phyloP scores from a whole-genome alignment of 805 yeast species.

The Metschnikowia cerradonensis region DNA sequence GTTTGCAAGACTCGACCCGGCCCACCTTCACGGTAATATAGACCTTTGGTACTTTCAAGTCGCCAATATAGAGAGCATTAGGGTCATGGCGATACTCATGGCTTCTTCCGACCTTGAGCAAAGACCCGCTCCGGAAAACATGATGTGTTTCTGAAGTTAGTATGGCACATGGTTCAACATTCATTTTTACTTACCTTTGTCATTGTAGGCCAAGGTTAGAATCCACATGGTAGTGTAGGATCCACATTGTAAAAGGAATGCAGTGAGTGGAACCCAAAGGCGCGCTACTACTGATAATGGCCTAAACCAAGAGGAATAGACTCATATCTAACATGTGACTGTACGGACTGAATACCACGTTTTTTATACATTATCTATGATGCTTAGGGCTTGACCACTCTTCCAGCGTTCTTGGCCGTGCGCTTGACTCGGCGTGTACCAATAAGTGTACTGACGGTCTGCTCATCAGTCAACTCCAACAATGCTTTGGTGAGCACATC shows the following conservation, averaged over 20 bases:
- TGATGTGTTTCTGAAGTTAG: conserved; percentile 17
- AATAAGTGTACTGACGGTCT: conserved; percentile 61
- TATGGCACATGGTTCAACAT: conserved; percentile 11
- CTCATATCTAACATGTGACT: too few species aligned
- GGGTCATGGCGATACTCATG: conserved; percentile 19
- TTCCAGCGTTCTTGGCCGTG: conserved; percentile 13
- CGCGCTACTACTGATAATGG: neutral
- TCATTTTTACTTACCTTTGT: conserved; percentile 16
- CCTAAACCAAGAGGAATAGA: too few species aligned
- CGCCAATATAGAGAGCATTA: conserved; percentile 23
- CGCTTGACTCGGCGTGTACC: conserved; percentile 42
- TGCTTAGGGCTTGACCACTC: conserved; percentile 11
- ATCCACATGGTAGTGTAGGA: conserved; percentile 15
- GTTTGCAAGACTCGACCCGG: neutral
- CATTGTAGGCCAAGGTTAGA: conserved; percentile 11
- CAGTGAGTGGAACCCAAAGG: neutral
- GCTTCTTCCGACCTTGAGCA: conserved; percentile 25
- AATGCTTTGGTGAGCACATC: conserved; percentile 50
- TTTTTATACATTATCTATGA: neutral
- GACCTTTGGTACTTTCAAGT: conserved; percentile 29
- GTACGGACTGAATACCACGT: neutral
- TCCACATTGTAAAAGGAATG: neutral
- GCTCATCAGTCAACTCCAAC: conserved; percentile 76
- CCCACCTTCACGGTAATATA: conserved; percentile 23
- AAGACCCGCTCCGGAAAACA: conserved; percentile 9